Conservation (phyloP, 1,284 basidiomycete genomes). For the Rhodotorula sp. region DNA sequence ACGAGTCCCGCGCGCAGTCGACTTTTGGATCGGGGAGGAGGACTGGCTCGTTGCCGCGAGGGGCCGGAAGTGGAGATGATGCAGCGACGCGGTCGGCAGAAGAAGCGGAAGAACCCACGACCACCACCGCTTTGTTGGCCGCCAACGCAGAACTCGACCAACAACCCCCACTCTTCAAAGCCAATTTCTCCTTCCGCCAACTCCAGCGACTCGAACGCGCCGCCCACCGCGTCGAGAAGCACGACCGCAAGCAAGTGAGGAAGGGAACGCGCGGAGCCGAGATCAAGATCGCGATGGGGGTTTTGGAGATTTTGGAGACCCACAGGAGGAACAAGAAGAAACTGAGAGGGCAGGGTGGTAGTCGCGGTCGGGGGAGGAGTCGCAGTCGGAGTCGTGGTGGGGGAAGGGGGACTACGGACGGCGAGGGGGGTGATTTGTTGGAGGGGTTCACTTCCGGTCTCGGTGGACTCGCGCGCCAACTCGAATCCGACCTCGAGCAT, state of each 20-base stretch:
- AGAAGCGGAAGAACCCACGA: not conserved
- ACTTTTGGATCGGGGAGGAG: too few relatives aligned
- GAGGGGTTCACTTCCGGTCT: not conserved
- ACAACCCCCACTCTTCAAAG: conserved; percentile 5
- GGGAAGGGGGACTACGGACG: not conserved
- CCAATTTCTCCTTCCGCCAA: conserved; percentile 6
- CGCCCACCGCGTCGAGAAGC: not conserved
- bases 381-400: not conserved
- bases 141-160: not conserved
- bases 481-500: not conserved
- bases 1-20: not conserved
- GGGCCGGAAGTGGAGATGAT: too few relatives aligned
- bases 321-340: not conserved
- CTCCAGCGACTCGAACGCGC: not conserved
- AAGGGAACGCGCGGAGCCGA: conserved; percentile 9
- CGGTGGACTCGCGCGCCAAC: not conserved
- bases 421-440: not conserved
- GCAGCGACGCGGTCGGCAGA: too few relatives aligned
- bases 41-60: too few relatives aligned
- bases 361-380: not conserved
- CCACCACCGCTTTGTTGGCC: not conserved
- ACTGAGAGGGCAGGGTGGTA: not conserved
- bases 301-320: conserved; percentile 1
- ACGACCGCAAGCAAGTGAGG: not conserved
- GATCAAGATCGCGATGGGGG: conserved; percentile 22